These are phyloP conservation scores for Metschnikowia lochheadii DNA, from an alignment of 805 yeast genomes.

Conservation along the genomic window DNA sequence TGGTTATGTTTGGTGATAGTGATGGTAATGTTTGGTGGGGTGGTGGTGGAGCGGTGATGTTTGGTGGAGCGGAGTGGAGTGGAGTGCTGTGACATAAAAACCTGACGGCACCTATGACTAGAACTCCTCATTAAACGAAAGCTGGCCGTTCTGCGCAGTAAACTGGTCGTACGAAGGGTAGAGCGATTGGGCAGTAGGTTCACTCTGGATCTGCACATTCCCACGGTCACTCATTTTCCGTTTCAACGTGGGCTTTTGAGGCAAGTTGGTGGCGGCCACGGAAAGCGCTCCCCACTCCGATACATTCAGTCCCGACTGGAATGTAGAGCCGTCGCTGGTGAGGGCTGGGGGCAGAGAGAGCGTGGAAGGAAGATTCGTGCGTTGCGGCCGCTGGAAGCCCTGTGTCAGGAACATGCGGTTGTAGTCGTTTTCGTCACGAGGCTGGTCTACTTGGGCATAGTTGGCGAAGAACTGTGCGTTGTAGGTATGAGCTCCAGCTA, in stretches of 20 bases:
- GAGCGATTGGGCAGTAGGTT: not conserved
- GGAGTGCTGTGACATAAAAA: too few relatives aligned
- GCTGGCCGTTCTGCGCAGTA: constrained; percentile 39
- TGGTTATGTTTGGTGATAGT: too few relatives aligned
- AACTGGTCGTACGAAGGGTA: constrained; percentile 19
- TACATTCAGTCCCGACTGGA: constrained; percentile 38
- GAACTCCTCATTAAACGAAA: constrained; percentile 43
- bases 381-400: constrained; percentile 7
- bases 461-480: constrained; percentile 3
- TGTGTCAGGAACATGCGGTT: not conserved
- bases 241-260: constrained; percentile 6
- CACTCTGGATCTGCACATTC: not conserved
- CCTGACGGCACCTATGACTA: not conserved
- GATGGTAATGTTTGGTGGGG: too few relatives aligned
- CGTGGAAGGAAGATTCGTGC: constrained; percentile 42
- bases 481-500: constrained; percentile 13
- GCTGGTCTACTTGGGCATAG: constrained; percentile 5
- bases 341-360: constrained; percentile 43
- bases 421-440: not conserved
- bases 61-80: too few relatives aligned
- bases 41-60: too few relatives aligned
- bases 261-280: constrained; percentile 5
- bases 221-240: constrained; percentile 7
- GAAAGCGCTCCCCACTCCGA: constrained; percentile 34
- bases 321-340: constrained; percentile 40